Base-by-base conservation (phyloP, 805 yeast species). In the Lipomyces yamadae region DNA sequence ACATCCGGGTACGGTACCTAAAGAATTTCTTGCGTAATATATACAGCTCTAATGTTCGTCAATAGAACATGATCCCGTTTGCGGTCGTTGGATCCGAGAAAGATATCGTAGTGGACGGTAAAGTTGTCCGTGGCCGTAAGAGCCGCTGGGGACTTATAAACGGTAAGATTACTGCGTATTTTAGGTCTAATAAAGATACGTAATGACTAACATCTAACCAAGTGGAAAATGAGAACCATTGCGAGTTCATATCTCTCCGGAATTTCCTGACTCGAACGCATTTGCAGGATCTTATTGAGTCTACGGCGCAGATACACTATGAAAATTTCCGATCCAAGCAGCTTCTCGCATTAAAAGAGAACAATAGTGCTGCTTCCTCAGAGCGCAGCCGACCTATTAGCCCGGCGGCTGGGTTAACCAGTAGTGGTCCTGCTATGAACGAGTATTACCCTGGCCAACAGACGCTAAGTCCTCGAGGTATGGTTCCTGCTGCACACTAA, bases 201-300 rank as follows among this genome's bases (percentile, higher is more conserved):
- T 11, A n/a, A 13, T 53, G 15, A 5, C 42, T 62, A 34, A 58
- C 35, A 24, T 24, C 18, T 2, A 10, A 24, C 39, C 30, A 33
- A 68, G 91, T 95, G 68, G 98, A 93, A 80, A 97, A 95, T 80
- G 92, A 91, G 62, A 86, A 89, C 63, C 98, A 95, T 80, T 92
- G 97, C 80, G 99, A 95, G 81, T 95, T 95, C 82, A 91, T 92
- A 50, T 92, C 91, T 74, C 86, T 95, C 76, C 87, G 98, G 80
- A 97, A 92, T 78, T 95, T 95, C 78, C 85, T 95, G 75, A 92
- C 97, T 57, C 88, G 97, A 81, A 92, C 98, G 7, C 98, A 95
- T 78, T 83, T 95, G 75, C 98, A 92, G 78, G 98, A 94, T 78
- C 86, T 95, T 78, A 93, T 95, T 74, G 99, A 95, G 79, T 87